Evolutionary conservation across 129 eudicot species (phyloP).

Genomic region (Artemisia tridentata): DNA sequence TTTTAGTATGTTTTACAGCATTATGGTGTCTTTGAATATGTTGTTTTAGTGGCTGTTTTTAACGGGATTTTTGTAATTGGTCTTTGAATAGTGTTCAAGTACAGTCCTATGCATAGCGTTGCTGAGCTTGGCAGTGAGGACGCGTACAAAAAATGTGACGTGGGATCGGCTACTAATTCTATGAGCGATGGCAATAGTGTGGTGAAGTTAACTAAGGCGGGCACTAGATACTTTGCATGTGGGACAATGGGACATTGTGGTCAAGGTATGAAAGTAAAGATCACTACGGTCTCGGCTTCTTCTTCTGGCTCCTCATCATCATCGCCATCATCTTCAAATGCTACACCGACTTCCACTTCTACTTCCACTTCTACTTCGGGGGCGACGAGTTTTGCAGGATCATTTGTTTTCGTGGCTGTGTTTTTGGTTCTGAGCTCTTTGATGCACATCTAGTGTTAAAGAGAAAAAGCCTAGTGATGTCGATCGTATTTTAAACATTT

Average conservation of each 20-base stretch:
- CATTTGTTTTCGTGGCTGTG: slow-evolving; percentile 7
- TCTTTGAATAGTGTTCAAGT: slow-evolving; percentile 55
- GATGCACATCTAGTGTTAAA: slow-evolving; percentile 21
- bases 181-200: slow-evolving; percentile 59
- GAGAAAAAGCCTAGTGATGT: slow-evolving; percentile 11
- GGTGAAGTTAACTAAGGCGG: slow-evolving; percentile 68
- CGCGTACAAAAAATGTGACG: slow-evolving; percentile 62
- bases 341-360: slow-evolving; percentile 32
- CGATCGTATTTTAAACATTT: neutral
- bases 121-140: slow-evolving; percentile 69
- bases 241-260: slow-evolving; percentile 83
- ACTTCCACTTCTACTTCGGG: slow-evolving; percentile 32
- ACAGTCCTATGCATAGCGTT: slow-evolving; percentile 68
- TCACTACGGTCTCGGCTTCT: slow-evolving; percentile 50
- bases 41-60: neutral
- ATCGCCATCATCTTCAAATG: slow-evolving; percentile 28
- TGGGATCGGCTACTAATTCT: slow-evolving; percentile 50
- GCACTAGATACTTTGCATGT: slow-evolving; percentile 77
- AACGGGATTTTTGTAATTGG: slow-evolving; percentile 4
- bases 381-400: slow-evolving; percentile 17
- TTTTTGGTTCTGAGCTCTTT: slow-evolving; percentile 27
- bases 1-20: neutral
- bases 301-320: slow-evolving; percentile 25
- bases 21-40: too few species aligned
- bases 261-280: slow-evolving; percentile 81